These are phyloP conservation scores for Cadophora sp. DNA, from an alignment of 2,329 filamentous ascomycete genomes.

Conservation along the genomic window DNA sequence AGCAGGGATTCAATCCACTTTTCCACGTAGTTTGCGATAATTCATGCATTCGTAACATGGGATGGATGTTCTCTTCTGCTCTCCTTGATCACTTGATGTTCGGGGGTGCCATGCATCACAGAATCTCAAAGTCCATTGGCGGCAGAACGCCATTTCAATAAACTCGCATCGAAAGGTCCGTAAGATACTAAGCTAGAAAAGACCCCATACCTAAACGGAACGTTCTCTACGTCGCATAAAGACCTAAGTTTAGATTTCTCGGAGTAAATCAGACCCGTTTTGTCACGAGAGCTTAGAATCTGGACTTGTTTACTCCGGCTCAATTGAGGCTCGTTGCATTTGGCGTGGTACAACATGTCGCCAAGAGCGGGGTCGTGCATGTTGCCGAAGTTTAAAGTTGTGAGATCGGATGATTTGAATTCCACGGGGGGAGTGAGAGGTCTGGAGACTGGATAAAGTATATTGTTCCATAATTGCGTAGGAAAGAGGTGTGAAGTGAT, in stretches of 20 bases:
- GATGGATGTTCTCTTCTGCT: too few species aligned
- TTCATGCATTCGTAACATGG: background rate
- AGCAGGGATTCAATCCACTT: background rate
- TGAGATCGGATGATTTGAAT: slow-evolving; percentile 1
- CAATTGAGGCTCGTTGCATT: slow-evolving; percentile 4
- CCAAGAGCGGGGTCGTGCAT: slow-evolving; percentile 6
- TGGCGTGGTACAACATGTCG: background rate
- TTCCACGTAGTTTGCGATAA: background rate
- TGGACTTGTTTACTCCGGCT: background rate
- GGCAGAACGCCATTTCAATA: slow-evolving; percentile 11
- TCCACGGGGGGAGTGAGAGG: background rate
- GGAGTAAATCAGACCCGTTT: background rate
- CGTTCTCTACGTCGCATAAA: background rate
- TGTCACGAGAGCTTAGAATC: background rate
- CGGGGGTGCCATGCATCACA: background rate
- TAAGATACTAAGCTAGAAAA: background rate
- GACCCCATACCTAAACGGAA: background rate
- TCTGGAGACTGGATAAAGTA: background rate
- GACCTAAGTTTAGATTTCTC: background rate
- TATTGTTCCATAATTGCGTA: too few species aligned
- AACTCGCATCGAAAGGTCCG: background rate
- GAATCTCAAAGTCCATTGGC: background rate
- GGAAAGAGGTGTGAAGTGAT: too few species aligned
- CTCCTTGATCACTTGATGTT: background rate
- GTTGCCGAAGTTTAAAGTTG: background rate